A percentile compares a stretch with the other conserved stretches of the same genome.
These are phyloP conservation scores for Papilionanthe hybrid DNA, from an alignment of 116 monocot species.

Conservation along the genomic window DNA sequence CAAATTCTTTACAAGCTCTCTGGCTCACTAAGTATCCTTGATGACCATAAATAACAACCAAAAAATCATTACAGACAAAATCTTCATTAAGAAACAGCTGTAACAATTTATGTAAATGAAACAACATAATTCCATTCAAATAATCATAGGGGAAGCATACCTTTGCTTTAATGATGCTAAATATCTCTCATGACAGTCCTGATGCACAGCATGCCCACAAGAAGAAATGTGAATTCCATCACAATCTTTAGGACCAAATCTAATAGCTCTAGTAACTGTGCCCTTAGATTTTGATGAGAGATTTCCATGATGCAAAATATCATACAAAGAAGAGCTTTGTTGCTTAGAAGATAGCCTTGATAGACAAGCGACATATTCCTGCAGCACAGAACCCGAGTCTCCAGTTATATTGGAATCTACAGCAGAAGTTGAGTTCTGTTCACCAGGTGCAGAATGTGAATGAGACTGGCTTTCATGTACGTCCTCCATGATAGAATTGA, in stretches of 20 bases:
- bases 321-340: constrained; percentile 9
- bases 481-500: constrained; percentile 34
- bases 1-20: too few species aligned
- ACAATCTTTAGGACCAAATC: constrained; percentile 60
- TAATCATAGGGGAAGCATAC: constrained; percentile 22
- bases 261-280: constrained; percentile 3
- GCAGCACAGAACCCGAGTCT: constrained; percentile 22
- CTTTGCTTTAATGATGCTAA: constrained; percentile 77
- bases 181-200: constrained; percentile 83
- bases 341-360: constrained; percentile 26
- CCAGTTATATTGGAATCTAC: constrained; percentile 15
- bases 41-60: background rate
- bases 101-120: background rate
- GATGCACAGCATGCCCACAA: constrained; percentile 97
- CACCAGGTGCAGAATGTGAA: constrained; percentile 12
- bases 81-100: background rate
- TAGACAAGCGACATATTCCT: constrained; percentile 27
- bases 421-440: constrained; percentile 2
- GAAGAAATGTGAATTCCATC: constrained; percentile 95
- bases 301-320: constrained; percentile 17
- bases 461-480: constrained; percentile 6
- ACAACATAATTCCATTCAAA: background rate
- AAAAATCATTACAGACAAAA: background rate
- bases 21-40: background rate
- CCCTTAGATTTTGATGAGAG: constrained; percentile 21